These are phyloP conservation scores for Lagenidium giganteum DNA, from an alignment of 352 stramenopile genomes.

Conservation along the genomic window DNA sequence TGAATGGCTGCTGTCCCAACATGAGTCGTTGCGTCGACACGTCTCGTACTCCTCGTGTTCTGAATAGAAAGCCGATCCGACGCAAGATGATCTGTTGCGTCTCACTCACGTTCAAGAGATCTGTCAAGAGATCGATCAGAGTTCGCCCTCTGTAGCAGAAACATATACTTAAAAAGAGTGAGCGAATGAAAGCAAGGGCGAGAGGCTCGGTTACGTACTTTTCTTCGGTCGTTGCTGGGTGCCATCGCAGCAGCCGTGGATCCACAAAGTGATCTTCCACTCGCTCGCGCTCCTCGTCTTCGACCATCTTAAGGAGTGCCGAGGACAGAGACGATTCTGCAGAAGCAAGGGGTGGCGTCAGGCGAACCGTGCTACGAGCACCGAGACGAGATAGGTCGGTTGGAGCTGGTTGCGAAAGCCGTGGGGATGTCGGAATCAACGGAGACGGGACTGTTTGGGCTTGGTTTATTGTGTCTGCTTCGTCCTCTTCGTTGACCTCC, in stretches of 20 bases:
- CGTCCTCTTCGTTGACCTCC: no score
- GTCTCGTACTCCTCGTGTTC: slow-evolving; percentile 21
- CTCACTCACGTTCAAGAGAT: slow-evolving; percentile 39
- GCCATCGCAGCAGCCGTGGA: slow-evolving; percentile 45
- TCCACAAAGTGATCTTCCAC: slow-evolving; percentile 22
- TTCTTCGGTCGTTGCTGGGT: slow-evolving; percentile 36
- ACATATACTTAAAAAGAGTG: no score
- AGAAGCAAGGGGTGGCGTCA: no score
- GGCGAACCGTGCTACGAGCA: no score
- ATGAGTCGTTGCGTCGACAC: slow-evolving; percentile 1
- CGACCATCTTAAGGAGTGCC: slow-evolving; percentile 15
- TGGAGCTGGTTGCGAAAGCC: no score
- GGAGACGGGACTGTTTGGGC: no score
- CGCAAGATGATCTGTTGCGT: slow-evolving; percentile 52
- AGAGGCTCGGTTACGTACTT: slow-evolving; percentile 12
- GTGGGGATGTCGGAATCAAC: no score
- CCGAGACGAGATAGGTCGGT: no score
- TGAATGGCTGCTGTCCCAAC: slow-evolving; percentile 20
- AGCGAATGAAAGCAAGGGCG: neutral
- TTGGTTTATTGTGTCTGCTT: no score
- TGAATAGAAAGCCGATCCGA: slow-evolving; percentile 46
- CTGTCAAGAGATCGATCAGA: slow-evolving; percentile 39
- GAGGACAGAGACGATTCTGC: no score
- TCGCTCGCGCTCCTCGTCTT: slow-evolving; percentile 20
- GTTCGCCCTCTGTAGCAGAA: slow-evolving; percentile 22